A percentile compares a stretch with the other conserved stretches of the same genome.
Evolutionary conservation across 176 grass and related monocot genomes (phyloP).

Genomic region (Saccharum officinarum): DNA sequence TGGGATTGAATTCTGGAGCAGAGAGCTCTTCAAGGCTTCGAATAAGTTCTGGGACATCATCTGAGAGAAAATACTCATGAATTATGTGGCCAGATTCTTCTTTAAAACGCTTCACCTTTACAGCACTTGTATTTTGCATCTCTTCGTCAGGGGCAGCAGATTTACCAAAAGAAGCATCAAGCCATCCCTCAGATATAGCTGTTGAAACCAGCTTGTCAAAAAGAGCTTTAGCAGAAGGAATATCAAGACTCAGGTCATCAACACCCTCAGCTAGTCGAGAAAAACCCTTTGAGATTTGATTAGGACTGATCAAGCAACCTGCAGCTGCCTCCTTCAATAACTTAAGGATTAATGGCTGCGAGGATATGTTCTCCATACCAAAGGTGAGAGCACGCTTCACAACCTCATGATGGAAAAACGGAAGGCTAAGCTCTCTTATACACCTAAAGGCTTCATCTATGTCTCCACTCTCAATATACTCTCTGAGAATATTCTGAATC

Average conservation of each 20-base stretch:
- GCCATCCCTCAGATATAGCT: slow-evolving; percentile 71
- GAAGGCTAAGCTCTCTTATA: slow-evolving; percentile 75
- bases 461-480: slow-evolving; percentile 68
- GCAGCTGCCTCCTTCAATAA: slow-evolving; percentile 60
- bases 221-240: slow-evolving; percentile 62
- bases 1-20: slow-evolving; percentile 67
- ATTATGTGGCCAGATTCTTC: slow-evolving; percentile 78
- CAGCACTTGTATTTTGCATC: slow-evolving; percentile 28
- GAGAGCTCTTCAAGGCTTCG: slow-evolving; percentile 79
- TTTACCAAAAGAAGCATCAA: slow-evolving; percentile 59
- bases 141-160: slow-evolving; percentile 36
- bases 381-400: slow-evolving; percentile 77
- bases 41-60: slow-evolving; percentile 73
- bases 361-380: slow-evolving; percentile 56
- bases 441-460: slow-evolving; percentile 73
- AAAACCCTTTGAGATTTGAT: slow-evolving; percentile 85
- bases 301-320: slow-evolving; percentile 75
- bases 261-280: slow-evolving; percentile 61
- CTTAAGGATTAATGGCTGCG: slow-evolving; percentile 58
- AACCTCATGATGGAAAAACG: slow-evolving; percentile 91
- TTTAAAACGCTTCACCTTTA: slow-evolving; percentile 68
- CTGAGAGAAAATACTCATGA: slow-evolving; percentile 85
- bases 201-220: slow-evolving; percentile 61
- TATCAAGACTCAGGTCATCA: slow-evolving; percentile 80
- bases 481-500: slow-evolving; percentile 66